phyloP scores from a whole-genome alignment of 495 filamentous ascomycete genomes.

The Lindgomyces ingoldianus region DNA sequence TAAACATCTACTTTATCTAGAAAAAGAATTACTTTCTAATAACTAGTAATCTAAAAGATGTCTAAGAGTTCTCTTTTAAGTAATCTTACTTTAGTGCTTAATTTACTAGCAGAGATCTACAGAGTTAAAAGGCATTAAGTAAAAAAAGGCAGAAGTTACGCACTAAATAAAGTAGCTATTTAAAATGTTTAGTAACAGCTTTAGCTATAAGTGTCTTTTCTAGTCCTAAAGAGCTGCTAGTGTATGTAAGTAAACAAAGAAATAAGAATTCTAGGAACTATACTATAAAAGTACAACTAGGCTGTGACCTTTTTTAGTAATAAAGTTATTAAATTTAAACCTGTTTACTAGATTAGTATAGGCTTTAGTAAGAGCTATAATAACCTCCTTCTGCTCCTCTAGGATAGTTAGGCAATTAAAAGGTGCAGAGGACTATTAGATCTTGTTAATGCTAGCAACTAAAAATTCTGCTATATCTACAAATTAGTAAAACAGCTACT shows the following conservation, averaged over 20 bases:
- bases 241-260: neutral
- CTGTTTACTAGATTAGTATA: neutral
- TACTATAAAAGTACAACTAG: neutral
- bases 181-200: neutral
- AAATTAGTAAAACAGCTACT: neutral
- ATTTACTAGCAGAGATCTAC: neutral
- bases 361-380: neutral
- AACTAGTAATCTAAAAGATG: neutral
- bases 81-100: neutral
- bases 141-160: neutral
- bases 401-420: neutral
- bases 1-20: neutral
- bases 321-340: neutral
- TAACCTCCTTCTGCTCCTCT: neutral
- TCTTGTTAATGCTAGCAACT: neutral
- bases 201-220: neutral
- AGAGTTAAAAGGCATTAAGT: neutral
- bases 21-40: neutral
- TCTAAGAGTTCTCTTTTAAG: neutral
- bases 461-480: neutral
- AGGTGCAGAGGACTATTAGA: neutral
- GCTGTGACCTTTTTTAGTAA: neutral
- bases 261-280: neutral
- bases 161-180: neutral
- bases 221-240: neutral